These are phyloP conservation scores for Coniferiporia weirii DNA, from an alignment of 1,284 basidiomycete genomes.

Conservation along the genomic window DNA sequence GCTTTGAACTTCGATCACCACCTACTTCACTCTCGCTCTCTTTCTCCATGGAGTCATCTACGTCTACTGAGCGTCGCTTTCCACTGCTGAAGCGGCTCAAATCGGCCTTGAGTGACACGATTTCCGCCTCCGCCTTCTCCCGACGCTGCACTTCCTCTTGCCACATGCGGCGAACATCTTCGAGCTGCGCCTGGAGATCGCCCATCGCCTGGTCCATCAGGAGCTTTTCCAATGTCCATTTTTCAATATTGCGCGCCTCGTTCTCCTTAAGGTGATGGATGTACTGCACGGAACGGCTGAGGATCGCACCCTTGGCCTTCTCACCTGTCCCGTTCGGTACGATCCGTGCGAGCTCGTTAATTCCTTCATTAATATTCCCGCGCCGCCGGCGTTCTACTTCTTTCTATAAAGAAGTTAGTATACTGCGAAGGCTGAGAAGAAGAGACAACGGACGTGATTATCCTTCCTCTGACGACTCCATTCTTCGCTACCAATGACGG, in stretches of 20 bases:
- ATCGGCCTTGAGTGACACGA: slow-evolving; percentile 40
- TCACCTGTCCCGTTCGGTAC: slow-evolving; percentile 85
- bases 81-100: too few species aligned
- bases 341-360: slow-evolving; percentile 86
- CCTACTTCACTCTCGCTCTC: too few species aligned
- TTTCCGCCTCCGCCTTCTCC: slow-evolving; percentile 54
- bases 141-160: slow-evolving; percentile 61
- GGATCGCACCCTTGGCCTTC: slow-evolving; percentile 85
- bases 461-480: slow-evolving; percentile 81
- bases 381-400: slow-evolving; percentile 93
- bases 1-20: too few species aligned
- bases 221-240: slow-evolving; percentile 91
- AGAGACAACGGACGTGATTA: slow-evolving; percentile 59
- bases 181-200: slow-evolving; percentile 72
- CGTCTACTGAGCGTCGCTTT: too few species aligned
- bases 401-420: slow-evolving; percentile 55
- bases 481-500: slow-evolving; percentile 67
- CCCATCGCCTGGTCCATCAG: slow-evolving; percentile 91
- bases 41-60: too few species aligned
- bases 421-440: slow-evolving; percentile 7
- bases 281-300: slow-evolving; percentile 81
- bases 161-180: slow-evolving; percentile 69
- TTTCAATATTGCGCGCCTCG: slow-evolving; percentile 86
- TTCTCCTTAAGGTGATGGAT: slow-evolving; percentile 89
- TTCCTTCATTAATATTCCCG: slow-evolving; percentile 94